phyloP scores from a whole-genome alignment of 305 asterid genomes.

The Fraxinus floribunda region DNA sequence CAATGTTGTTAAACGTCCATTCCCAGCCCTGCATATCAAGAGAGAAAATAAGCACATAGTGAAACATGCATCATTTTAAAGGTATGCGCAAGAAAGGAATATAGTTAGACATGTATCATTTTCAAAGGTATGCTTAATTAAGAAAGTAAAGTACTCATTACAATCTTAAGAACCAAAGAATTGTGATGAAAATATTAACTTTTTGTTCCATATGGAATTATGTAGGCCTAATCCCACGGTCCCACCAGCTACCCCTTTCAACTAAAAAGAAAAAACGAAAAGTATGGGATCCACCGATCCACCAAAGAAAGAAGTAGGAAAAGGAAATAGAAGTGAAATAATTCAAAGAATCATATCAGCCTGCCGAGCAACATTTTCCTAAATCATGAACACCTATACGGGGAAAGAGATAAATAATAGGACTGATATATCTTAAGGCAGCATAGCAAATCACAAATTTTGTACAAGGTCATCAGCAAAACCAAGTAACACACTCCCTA shows the following conservation, averaged over 20 bases:
- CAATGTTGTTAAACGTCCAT: slow-evolving; percentile 58
- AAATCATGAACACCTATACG: background rate
- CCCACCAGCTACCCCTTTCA: background rate
- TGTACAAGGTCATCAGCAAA: background rate
- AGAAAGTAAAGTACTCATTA: background rate
- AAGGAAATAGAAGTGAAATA: background rate
- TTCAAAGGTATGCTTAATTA: background rate
- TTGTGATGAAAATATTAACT: background rate
- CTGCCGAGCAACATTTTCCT: background rate
- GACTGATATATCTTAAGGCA: background rate
- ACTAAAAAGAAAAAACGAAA: background rate
- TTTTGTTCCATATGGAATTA: background rate
- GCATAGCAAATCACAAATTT: background rate
- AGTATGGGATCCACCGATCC: background rate
- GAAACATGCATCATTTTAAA: slow-evolving; percentile 11
- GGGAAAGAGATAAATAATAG: background rate
- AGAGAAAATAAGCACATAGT: slow-evolving; percentile 5
- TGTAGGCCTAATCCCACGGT: background rate
- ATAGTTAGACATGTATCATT: slow-evolving; percentile 17
- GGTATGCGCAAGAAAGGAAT: background rate
- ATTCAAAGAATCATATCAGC: background rate
- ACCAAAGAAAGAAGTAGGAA: background rate
- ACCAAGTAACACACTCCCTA: background rate
- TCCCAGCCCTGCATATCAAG: slow-evolving; percentile 69
- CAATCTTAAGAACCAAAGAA: background rate